These are phyloP conservation scores for Thymus mandschuricus DNA, from an alignment of 257 asterid genomes.

Conservation along the genomic window DNA sequence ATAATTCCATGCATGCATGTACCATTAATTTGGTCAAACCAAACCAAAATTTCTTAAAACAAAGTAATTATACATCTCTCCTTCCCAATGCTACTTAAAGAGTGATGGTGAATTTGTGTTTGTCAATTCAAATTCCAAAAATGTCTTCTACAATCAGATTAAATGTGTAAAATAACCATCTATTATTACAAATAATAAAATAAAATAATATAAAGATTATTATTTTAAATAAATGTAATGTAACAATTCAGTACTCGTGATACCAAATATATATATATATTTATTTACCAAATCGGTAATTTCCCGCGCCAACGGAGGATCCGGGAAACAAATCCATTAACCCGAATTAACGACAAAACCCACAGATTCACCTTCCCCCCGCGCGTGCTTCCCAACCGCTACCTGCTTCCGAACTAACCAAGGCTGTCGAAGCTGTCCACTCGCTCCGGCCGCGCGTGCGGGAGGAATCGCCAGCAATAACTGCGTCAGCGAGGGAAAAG, in stretches of 20 bases:
- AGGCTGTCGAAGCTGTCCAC: no score
- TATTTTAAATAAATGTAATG: neutral
- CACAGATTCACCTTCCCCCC: slow-evolving; percentile 8
- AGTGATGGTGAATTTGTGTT: neutral
- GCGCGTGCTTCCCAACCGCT: slow-evolving; percentile 14
- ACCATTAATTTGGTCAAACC: neutral
- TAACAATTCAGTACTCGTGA: neutral
- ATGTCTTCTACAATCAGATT: neutral
- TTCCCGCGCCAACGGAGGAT: slow-evolving; percentile 58
- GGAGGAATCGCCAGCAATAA: neutral
- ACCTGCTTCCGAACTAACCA: no score
- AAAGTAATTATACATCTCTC: neutral
- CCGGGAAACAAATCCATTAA: slow-evolving; percentile 49
- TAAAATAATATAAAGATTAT: no score
- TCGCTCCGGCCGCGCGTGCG: neutral
- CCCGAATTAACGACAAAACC: slow-evolving; percentile 31
- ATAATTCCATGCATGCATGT: neutral
- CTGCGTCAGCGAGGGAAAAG: slow-evolving; percentile 14
- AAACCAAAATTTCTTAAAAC: neutral
- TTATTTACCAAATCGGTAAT: neutral
- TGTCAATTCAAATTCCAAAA: neutral
- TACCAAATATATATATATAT: no score
- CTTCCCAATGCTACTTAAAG: neutral
- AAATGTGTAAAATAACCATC: no score
- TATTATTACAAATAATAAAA: no score